Evolutionary conservation across 371 early-diverging fungal species (phyloP).

Genomic region (Dipsacomyces acuminosporus): DNA sequence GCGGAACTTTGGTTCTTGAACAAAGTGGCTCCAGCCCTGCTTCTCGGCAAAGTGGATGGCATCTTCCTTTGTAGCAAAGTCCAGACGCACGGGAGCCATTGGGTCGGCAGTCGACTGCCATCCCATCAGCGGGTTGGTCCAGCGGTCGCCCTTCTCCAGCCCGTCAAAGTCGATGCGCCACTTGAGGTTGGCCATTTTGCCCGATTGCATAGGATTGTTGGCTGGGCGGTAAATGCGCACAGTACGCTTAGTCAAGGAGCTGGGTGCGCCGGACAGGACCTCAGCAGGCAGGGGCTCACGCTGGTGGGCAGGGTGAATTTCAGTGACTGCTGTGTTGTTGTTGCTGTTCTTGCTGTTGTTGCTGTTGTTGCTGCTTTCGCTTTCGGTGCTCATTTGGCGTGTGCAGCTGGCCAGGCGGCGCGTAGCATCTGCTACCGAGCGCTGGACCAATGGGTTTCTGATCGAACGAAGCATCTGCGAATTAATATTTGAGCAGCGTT

Average conservation of each 20-base stretch:
- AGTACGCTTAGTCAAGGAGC: constrained; percentile 52
- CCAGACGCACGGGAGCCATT: constrained; percentile 77
- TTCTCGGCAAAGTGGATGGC: constrained; percentile 90
- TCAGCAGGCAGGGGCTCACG: constrained; percentile 38
- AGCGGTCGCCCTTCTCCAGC: constrained; percentile 68
- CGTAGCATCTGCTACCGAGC: background rate
- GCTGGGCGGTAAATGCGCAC: constrained; percentile 84
- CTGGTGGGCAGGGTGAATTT: constrained; percentile 39
- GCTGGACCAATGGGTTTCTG: constrained; percentile 1
- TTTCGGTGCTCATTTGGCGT: constrained; percentile 4
- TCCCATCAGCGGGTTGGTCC: constrained; percentile 93
- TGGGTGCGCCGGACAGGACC: constrained; percentile 38
- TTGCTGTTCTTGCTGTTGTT: background rate
- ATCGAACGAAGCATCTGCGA: constrained; percentile 6
- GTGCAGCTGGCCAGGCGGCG: background rate
- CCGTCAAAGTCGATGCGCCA: constrained; percentile 91
- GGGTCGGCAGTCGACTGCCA: constrained; percentile 89
- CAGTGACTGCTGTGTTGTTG: background rate
- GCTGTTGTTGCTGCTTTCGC: background rate
- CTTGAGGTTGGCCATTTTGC: constrained; percentile 65
- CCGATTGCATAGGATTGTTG: constrained; percentile 83
- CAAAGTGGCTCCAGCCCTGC: constrained; percentile 89
- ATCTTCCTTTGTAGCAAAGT: constrained; percentile 80
- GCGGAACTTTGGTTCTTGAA: constrained; percentile 77
- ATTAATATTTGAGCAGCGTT: no score